Evolutionary conservation across 169 alveolate species (phyloP), one percentile per base, ranked within the genome.

Genomic region (Neospora caninum): DNA sequence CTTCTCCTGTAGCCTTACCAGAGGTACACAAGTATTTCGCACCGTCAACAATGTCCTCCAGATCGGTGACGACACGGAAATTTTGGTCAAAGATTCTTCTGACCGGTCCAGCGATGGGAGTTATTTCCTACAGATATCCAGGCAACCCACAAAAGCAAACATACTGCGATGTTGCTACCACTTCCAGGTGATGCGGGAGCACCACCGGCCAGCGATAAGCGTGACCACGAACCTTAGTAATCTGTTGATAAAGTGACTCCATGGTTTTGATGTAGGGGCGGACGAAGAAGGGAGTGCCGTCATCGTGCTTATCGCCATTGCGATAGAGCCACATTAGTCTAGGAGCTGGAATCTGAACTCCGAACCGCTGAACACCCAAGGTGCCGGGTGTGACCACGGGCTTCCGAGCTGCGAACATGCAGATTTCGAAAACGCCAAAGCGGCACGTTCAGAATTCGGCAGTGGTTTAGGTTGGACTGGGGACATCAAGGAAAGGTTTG

Each of bases 221-320:
- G 87, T 39, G 45, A 49, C 58, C 18, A 13, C 96, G 82, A 49
- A 97, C 98, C 91, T 97, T 96, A 36, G 97, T 95, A 64, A 97
- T 96, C 94, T 98, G 98, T 54, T 93, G 92, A 91, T 96, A 96
- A 16, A 98, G 96, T 6, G 96, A 94, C 58, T 97, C 96, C 96
- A 96, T 93, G 88, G 95, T 96, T 73, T 95, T 95, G 88, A 97
- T 96, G 91, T 96, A 96, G 31, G 98, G 96, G 64, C 97, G 95
- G 36, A 98, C 96, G 93, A 97, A 96, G 89, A 98, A 98, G 43
- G 97, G 95, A 41, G 96, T 91, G 34, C 99, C 99, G 89, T 98
- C 96, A 95, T 98, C 98, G 78, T 96, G 95, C 95, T 97, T 97
- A 93, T 98, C 99, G 45, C 99, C 99, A 94, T 98, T 98, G 88